Percentiles rank a stretch among this genome's conserved stretches.
Conservation (phyloP, 1,139 yeast species). For the Zygosaccharomyces sapae region DNA sequence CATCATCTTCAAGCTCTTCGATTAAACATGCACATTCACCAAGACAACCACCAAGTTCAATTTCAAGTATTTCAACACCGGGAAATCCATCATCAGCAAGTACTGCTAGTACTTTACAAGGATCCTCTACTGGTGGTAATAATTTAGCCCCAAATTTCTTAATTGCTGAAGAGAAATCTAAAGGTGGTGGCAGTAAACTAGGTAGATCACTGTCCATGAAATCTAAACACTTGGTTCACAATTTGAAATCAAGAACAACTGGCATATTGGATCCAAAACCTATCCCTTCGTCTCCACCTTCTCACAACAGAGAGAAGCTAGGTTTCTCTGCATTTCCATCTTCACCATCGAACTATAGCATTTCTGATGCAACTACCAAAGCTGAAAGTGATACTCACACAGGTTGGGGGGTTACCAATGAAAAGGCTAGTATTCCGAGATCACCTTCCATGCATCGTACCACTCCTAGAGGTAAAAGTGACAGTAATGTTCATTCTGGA, state of each 20-base stretch:
- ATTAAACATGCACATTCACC: neutral
- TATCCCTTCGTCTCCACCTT: conserved; percentile 7
- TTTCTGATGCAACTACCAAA: conserved; percentile 11
- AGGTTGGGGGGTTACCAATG: conserved; percentile 32
- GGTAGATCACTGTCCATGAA: conserved; percentile 30
- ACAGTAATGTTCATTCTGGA: conserved; percentile 21
- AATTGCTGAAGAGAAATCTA: neutral
- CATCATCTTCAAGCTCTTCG: neutral
- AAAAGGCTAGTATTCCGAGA: conserved; percentile 1
- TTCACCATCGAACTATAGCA: conserved; percentile 5
- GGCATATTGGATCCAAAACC: conserved; percentile 14
- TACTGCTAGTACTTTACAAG: conserved; percentile 4
- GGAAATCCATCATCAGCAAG: neutral
- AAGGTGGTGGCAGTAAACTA: conserved; percentile 15
- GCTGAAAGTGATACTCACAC: conserved; percentile 32
- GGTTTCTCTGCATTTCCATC: conserved; percentile 13
- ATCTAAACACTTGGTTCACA: conserved; percentile 26
- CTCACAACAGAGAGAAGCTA: conserved; percentile 2
- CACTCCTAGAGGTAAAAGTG: conserved; percentile 30
- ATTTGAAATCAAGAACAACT: conserved; percentile 20
- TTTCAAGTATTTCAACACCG: neutral
- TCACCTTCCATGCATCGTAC: conserved; percentile 10
- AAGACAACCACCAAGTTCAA: neutral
- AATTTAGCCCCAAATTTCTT: neutral
- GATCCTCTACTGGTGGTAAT: neutral